Percentiles rank a stretch among this genome's conserved stretches.
These are phyloP conservation scores for Lasiodiplodia theobromae DNA, from an alignment of 2,329 filamentous ascomycete species.

Conservation along the genomic window DNA sequence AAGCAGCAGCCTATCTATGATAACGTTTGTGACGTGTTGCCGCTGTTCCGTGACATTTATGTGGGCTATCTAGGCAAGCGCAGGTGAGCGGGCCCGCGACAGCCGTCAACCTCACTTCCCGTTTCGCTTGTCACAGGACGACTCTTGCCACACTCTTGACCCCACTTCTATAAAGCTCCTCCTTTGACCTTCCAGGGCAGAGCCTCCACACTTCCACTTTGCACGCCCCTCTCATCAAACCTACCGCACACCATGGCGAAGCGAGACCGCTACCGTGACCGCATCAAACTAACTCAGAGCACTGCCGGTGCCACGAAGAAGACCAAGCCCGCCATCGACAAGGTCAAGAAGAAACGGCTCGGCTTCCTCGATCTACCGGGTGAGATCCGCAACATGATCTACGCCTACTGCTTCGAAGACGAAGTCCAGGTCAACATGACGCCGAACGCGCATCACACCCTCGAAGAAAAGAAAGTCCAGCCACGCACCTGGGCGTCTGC, in stretches of 20 bases:
- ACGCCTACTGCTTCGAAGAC: conserved; percentile 45
- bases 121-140: no score
- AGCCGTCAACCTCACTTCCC: background rate
- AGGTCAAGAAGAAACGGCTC: conserved; percentile 16
- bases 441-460: conserved; percentile 31
- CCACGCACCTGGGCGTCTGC: conserved; percentile 5
- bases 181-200: no score
- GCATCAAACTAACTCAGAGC: background rate
- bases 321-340: background rate
- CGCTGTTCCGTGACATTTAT: background rate
- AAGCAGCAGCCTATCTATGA: no score
- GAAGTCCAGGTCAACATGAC: conserved; percentile 39
- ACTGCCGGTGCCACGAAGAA: background rate
- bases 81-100: background rate
- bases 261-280: background rate
- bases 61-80: background rate
- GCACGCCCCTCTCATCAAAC: background rate
- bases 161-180: no score
- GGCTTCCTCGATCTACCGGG: conserved; percentile 52
- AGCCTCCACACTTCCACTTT: background rate
- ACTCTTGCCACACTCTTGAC: no score
- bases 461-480: conserved; percentile 18
- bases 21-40: background rate
- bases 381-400: conserved; percentile 60
- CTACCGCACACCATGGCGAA: background rate